A percentile compares a stretch with the other conserved stretches of the same genome.
phyloP scores from a whole-genome alignment of 208 protist genomes.

The Herpetomonas tarakana region DNA sequence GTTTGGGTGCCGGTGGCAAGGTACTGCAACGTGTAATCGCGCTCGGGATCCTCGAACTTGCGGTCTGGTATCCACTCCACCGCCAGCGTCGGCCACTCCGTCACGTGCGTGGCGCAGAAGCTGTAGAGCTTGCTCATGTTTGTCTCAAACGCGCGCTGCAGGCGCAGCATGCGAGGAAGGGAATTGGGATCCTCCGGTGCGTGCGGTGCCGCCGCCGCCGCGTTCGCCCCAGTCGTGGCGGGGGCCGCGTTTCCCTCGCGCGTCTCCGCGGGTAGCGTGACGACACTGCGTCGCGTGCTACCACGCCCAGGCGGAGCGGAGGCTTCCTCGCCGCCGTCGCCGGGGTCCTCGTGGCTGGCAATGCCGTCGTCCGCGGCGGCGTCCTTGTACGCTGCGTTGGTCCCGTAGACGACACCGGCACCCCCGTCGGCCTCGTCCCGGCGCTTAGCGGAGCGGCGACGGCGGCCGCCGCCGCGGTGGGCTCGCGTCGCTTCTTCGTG shows the following conservation, averaged over 20 bases:
- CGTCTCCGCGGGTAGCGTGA: background rate
- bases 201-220: background rate
- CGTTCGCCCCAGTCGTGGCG: slow-evolving; percentile 2
- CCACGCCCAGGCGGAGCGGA: background rate
- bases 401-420: too few species aligned
- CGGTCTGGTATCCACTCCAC: slow-evolving; percentile 63
- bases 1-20: slow-evolving; percentile 48
- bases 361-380: background rate
- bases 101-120: slow-evolving; percentile 39
- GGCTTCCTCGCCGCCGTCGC: slow-evolving; percentile 2
- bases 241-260: background rate
- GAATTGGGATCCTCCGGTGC: slow-evolving; percentile 13
- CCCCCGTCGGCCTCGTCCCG: too few species aligned
- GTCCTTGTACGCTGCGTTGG: background rate
- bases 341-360: background rate
- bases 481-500: too few species aligned
- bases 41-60: slow-evolving; percentile 29
- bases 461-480: too few species aligned
- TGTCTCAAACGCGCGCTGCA: slow-evolving; percentile 45
- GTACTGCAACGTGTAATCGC: slow-evolving; percentile 62
- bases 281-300: background rate
- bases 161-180: slow-evolving; percentile 30
- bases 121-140: slow-evolving; percentile 31
- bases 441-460: too few species aligned
- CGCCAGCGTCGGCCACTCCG: slow-evolving; percentile 56